phyloP scores from a whole-genome alignment of 2,329 filamentous ascomycete genomes.

The Magnaporthales sp. region DNA sequence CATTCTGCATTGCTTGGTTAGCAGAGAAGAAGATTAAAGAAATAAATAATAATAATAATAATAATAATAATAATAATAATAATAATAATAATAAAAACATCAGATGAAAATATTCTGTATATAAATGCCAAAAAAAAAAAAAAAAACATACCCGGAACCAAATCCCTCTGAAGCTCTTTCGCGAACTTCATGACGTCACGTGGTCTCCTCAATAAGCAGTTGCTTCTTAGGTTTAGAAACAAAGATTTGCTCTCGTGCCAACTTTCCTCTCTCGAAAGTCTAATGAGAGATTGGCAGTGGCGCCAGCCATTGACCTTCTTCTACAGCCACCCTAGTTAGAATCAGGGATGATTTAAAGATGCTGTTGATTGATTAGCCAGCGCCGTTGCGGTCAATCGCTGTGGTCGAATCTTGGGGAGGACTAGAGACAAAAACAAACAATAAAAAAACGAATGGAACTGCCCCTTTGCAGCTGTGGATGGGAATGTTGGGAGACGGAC shows the following conservation, averaged over 20 bases:
- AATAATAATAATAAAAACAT: too few species aligned
- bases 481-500: background rate
- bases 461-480: background rate
- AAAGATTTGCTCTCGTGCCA: background rate
- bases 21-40: background rate
- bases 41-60: background rate
- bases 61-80: background rate
- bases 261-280: background rate
- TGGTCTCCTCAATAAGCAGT: background rate
- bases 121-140: background rate
- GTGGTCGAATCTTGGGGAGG: background rate
- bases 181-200: constrained; percentile 52
- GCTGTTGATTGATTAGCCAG: background rate
- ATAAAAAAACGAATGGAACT: background rate
- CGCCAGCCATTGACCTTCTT: background rate
- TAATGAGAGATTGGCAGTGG: background rate
- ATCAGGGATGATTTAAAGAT: background rate
- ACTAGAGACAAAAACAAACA: too few species aligned
- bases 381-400: background rate
- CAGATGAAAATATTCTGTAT: background rate
- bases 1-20: constrained; percentile 35
- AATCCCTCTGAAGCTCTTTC: constrained; percentile 76
- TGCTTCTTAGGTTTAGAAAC: background rate
- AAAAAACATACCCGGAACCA: constrained; percentile 60
- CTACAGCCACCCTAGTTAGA: background rate